These are phyloP conservation scores for Mycena rebaudengoi DNA, from an alignment of 768 basidiomycete genomes.

Conservation along the genomic window DNA sequence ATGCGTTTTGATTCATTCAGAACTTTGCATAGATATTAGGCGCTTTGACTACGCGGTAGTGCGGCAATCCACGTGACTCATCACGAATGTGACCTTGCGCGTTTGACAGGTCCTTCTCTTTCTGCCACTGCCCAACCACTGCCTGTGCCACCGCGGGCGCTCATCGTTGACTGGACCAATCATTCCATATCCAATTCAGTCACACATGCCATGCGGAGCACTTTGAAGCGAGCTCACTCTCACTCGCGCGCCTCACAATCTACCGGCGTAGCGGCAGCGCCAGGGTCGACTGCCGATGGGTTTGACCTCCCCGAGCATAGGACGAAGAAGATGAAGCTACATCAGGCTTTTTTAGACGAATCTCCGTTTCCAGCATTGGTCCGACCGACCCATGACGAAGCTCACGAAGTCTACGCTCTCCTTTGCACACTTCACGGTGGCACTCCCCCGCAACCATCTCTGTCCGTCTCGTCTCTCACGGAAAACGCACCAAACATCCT, in stretches of 20 bases:
- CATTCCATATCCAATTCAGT: too few species aligned
- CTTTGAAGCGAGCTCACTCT: not conserved
- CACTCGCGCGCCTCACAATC: not conserved
- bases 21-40: too few species aligned
- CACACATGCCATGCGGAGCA: not conserved
- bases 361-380: not conserved
- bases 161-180: too few species aligned
- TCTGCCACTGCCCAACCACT: too few species aligned
- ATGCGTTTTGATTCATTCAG: too few species aligned
- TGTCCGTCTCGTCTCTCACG: not conserved
- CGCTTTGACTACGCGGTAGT: too few species aligned
- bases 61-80: too few species aligned
- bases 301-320: not conserved
- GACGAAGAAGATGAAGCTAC: not conserved
- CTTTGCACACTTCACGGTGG: not conserved
- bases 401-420: not conserved
- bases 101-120: too few species aligned
- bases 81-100: too few species aligned
- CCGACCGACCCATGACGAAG: not conserved
- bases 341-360: not conserved
- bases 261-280: not conserved
- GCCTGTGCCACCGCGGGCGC: too few species aligned
- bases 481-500: conserved; percentile 57
- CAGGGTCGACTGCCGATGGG: not conserved
- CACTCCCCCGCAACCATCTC: not conserved